Evolutionary conservation across 257 asterid genomes (phyloP).

Genomic region (Agastache rugosa): DNA sequence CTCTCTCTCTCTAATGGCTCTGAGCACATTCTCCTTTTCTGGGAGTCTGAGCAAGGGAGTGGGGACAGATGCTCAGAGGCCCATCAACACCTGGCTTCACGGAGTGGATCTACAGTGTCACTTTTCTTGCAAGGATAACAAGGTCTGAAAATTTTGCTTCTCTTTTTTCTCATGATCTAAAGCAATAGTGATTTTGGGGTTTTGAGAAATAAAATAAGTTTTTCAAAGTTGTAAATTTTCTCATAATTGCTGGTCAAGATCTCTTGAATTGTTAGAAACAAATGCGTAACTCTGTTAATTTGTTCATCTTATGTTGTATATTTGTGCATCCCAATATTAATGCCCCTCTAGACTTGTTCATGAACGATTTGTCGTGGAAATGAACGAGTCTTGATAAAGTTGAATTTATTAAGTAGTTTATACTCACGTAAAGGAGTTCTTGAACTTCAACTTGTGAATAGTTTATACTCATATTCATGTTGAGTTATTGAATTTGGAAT

Average conservation of each 20-base stretch:
- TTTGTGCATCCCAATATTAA: background rate
- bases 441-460: too few relatives aligned
- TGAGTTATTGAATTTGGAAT: too few relatives aligned
- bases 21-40: conserved; percentile 55
- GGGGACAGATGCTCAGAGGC: conserved; percentile 49
- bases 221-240: background rate
- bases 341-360: too few relatives aligned
- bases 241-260: background rate
- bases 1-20: conserved; percentile 53
- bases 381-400: too few relatives aligned
- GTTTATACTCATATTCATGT: too few relatives aligned
- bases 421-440: too few relatives aligned
- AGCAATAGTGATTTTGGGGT: background rate
- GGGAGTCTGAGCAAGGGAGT: conserved; percentile 52
- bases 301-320: background rate
- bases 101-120: conserved; percentile 58
- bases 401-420: too few relatives aligned
- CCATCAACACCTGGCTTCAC: conserved; percentile 39
- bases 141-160: conserved; percentile 47
- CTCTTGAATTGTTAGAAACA: background rate
- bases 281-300: background rate
- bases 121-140: conserved; percentile 41
- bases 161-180: conserved; percentile 16
- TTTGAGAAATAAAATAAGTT: background rate
- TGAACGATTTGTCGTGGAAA: too few relatives aligned